Conservation (phyloP, 306 rosid genomes). For the Canavalia gladiata region DNA sequence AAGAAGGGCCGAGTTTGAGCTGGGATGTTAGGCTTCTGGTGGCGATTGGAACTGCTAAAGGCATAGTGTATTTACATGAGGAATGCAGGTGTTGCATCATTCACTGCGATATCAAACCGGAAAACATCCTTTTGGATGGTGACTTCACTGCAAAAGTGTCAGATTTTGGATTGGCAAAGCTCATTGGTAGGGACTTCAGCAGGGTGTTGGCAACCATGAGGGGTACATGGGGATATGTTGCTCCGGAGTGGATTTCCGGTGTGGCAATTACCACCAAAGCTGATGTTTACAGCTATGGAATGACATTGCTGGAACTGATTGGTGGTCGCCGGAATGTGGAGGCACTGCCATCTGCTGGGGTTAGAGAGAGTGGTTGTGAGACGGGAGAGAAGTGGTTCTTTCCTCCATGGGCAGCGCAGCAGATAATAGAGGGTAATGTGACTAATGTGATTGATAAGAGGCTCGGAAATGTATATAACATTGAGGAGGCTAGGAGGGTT, state of each 20-base stretch:
- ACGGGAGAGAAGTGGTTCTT: conserved; percentile 77
- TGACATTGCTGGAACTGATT: conserved; percentile 80
- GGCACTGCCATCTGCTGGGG: conserved; percentile 54
- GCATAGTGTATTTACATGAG: conserved; percentile 85
- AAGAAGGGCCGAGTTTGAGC: conserved; percentile 72
- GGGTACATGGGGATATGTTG: conserved; percentile 91
- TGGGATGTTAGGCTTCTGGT: conserved; percentile 79
- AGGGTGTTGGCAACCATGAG: conserved; percentile 85
- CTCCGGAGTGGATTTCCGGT: conserved; percentile 94
- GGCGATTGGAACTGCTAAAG: conserved; percentile 83
- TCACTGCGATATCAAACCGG: conserved; percentile 93
- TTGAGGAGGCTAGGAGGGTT: conserved; percentile 68
- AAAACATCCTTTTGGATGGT: conserved; percentile 74
- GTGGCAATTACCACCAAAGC: conserved; percentile 83
- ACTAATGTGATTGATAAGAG: conserved; percentile 66
- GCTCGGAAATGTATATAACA: conserved; percentile 61
- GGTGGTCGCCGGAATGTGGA: conserved; percentile 84
- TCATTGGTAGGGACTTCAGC: conserved; percentile 77
- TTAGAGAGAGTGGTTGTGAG: conserved; percentile 49
- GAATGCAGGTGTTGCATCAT: conserved; percentile 81
- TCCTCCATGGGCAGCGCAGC: conserved; percentile 88
- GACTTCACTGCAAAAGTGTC: conserved; percentile 78
- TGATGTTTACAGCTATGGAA: conserved; percentile 89
- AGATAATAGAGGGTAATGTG: conserved; percentile 68
- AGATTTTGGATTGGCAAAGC: conserved; percentile 87